Evolutionary conservation across 2,329 filamentous ascomycete species (phyloP).

Genomic region (Keithomyces neogunnii): DNA sequence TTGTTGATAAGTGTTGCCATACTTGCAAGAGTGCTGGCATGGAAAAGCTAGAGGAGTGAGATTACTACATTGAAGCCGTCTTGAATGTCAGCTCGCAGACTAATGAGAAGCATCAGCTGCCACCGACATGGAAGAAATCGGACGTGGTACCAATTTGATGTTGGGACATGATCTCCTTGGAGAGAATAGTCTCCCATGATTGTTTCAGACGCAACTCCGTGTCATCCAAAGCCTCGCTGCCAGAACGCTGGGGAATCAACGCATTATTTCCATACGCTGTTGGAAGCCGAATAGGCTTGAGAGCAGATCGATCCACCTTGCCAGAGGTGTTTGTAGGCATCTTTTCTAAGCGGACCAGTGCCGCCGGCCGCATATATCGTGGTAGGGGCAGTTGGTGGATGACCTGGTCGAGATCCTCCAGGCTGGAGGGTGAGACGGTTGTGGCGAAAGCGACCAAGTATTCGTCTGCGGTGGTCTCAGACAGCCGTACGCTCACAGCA

Average conservation of each 20-base stretch:
- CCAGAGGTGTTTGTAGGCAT: conserved; percentile 1
- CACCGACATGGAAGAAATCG: not conserved
- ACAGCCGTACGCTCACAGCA: conserved; percentile 10
- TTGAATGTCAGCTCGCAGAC: not conserved
- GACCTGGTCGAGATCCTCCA: not conserved
- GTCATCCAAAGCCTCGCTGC: not conserved
- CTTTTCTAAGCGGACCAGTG: conserved; percentile 1
- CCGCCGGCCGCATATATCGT: conserved; percentile 4
- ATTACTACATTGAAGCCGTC: not conserved
- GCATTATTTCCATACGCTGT: not conserved
- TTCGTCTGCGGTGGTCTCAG: not conserved
- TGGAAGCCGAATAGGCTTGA: conserved; percentile 17
- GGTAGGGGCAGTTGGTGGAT: not conserved
- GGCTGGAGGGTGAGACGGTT: not conserved
- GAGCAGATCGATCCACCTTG: conserved; percentile 18
- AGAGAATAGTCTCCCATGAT: not conserved
- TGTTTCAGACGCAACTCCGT: not conserved
- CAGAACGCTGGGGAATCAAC: not conserved
- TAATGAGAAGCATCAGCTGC: not conserved
- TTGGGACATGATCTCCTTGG: not conserved
- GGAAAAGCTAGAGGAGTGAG: not conserved
- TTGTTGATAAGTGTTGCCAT: not conserved
- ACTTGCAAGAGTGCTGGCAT: not conserved
- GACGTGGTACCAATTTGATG: not conserved
- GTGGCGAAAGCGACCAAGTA: conserved; percentile 5